Conservation (phyloP, 176 grass and related monocot genomes). For the Oryza nivara region DNA sequence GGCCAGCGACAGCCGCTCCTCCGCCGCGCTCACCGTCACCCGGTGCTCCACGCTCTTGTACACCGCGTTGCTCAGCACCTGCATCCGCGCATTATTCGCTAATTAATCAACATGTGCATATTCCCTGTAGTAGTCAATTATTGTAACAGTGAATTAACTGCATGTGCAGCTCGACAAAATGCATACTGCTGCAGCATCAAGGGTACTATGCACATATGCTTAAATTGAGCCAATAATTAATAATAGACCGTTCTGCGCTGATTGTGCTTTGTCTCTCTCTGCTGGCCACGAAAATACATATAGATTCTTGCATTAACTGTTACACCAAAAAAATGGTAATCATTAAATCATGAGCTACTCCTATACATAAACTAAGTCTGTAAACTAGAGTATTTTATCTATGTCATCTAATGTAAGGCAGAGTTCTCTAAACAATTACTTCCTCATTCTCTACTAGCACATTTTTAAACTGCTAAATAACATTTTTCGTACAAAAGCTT, state of each 20-base stretch:
- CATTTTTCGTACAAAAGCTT: too few relatives aligned
- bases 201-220: not conserved
- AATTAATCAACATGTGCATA: not conserved
- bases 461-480: too few relatives aligned
- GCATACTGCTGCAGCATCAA: not conserved
- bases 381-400: too few relatives aligned
- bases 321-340: not conserved
- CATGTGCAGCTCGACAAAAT: not conserved
- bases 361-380: too few relatives aligned
- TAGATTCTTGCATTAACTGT: not conserved
- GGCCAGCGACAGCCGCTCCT: conserved; percentile 73
- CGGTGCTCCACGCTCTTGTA: conserved; percentile 93
- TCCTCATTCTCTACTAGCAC: too few relatives aligned
- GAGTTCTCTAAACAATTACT: too few relatives aligned
- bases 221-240: not conserved
- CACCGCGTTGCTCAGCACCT: conserved; percentile 75
- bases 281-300: not conserved
- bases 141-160: not conserved
- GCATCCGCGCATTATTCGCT: not conserved
- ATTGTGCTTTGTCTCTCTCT: not conserved
- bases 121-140: too few relatives aligned
- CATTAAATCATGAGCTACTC: not conserved
- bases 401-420: too few relatives aligned
- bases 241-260: not conserved
- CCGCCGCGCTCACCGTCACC: conserved; percentile 59